Conservation (phyloP, 768 basidiomycete species). For the Psilocybe tampanensis region DNA sequence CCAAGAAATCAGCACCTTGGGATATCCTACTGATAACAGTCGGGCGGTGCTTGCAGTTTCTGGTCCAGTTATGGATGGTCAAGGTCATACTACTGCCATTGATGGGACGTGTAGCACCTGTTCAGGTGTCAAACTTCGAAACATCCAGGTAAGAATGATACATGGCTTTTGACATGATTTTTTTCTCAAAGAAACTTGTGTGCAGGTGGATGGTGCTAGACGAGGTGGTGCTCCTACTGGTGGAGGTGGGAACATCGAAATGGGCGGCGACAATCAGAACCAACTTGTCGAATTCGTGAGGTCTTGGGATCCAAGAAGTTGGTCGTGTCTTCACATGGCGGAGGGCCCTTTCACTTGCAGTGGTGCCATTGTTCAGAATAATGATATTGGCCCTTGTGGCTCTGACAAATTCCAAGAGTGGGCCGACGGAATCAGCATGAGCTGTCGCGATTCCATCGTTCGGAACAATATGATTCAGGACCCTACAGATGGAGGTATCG, state of each 20-base stretch:
- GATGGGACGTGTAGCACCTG: slow-evolving; percentile 66
- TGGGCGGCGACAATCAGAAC: slow-evolving; percentile 73
- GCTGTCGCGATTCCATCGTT: slow-evolving; percentile 62
- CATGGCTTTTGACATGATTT: background rate
- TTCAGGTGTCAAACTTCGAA: slow-evolving; percentile 61
- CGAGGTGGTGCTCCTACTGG: slow-evolving; percentile 47
- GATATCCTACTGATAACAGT: slow-evolving; percentile 68
- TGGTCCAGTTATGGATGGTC: slow-evolving; percentile 62
- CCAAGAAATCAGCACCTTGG: slow-evolving; percentile 82
- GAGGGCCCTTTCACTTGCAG: slow-evolving; percentile 71
- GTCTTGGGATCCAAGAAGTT: slow-evolving; percentile 76
- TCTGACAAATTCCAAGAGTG: slow-evolving; percentile 65
- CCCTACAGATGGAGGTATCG: slow-evolving; percentile 81
- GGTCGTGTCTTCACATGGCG: slow-evolving; percentile 81
- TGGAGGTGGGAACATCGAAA: slow-evolving; percentile 83
- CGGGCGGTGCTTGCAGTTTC: slow-evolving; percentile 72
- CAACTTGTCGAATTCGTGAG: slow-evolving; percentile 80
- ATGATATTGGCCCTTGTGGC: slow-evolving; percentile 83
- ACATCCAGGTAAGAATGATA: slow-evolving; percentile 60
- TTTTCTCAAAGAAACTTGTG: background rate
- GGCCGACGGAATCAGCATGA: slow-evolving; percentile 83
- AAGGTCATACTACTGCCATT: slow-evolving; percentile 74
- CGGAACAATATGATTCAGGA: slow-evolving; percentile 71
- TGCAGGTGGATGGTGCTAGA: slow-evolving; percentile 75
- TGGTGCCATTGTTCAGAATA: slow-evolving; percentile 70